Evolutionary conservation across 139 green algal species (phyloP), one percentile per base, ranked within the genome.

Genomic region (Trebouxia sp.): DNA sequence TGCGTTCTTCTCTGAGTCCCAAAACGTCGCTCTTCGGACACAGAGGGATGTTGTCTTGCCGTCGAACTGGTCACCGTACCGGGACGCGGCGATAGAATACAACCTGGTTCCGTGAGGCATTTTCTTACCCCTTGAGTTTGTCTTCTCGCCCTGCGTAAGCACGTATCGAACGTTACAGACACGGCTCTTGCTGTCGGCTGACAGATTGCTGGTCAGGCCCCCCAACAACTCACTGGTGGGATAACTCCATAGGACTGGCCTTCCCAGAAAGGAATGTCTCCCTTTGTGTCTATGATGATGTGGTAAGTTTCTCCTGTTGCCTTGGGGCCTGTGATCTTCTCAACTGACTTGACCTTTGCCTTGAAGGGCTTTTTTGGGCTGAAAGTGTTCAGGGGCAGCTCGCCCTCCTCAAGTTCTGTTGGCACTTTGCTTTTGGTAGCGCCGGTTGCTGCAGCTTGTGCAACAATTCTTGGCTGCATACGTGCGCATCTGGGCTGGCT

Each of bases 161-260:
- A 50, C 32, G 22, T 28, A 7, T 39, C n/a, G 56, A n/a, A n/a
- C n/a, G n/a, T n/a, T n/a, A n/a, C n/a, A n/a, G n/a, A n/a, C n/a
- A n/a, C n/a, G n/a, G n/a, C n/a, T n/a, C n/a, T n/a, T n/a, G n/a
- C n/a, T n/a, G n/a, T n/a, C n/a, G n/a, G n/a, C n/a, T n/a, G n/a
- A n/a, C n/a, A n/a, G n/a, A n/a, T n/a, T n/a, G n/a, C n/a, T n/a
- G n/a, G n/a, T n/a, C n/a, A n/a, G n/a, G n/a, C n/a, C n/a, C n/a
- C n/a, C n/a, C n/a, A n/a, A n/a, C n/a, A 1, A 83, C 88, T 83
- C 55, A 94, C 90, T 37, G 96, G 96, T 72, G 96, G 96, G 87
- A 99, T 97, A 66, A 99, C 94, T 75, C 96, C 96, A 86, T 99
- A 99, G 38, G 93, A 97, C 91, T 99, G 97, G 65, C 96, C 97